Percentiles rank a stretch among this genome's conserved stretches.
These are phyloP conservation scores for Pyrenochaeta sp. DNA, from an alignment of 2,329 filamentous ascomycete genomes.

Conservation along the genomic window DNA sequence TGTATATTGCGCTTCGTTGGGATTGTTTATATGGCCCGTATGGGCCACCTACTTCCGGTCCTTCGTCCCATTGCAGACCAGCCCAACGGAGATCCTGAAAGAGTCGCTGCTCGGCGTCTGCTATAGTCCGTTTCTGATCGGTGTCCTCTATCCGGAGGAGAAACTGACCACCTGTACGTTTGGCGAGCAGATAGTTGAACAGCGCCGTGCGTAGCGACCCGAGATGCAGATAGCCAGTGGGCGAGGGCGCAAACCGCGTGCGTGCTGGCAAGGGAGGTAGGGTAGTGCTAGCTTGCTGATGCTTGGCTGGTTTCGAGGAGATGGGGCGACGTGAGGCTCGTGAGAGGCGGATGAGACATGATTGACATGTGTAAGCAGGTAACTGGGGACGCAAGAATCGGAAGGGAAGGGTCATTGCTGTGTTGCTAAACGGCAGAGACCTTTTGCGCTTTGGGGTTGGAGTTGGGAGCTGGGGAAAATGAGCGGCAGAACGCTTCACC, in stretches of 20 bases:
- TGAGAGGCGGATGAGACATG: constrained; percentile 36
- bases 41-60: constrained; percentile 80
- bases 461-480: constrained; percentile 7
- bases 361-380: constrained; percentile 36
- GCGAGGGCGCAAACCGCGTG: constrained; percentile 93
- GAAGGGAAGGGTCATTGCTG: constrained; percentile 33
- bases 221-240: constrained; percentile 91
- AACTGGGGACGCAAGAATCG: constrained; percentile 28
- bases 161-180: constrained; percentile 87
- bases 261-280: constrained; percentile 54
- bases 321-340: constrained; percentile 21
- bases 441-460: not conserved
- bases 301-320: constrained; percentile 20
- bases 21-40: constrained; percentile 91
- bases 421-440: constrained; percentile 2
- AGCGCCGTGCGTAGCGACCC: constrained; percentile 91
- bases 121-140: constrained; percentile 85
- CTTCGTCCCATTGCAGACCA: constrained; percentile 92
- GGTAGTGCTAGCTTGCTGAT: constrained; percentile 18
- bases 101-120: constrained; percentile 79
- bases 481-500: constrained; percentile 7
- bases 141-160: constrained; percentile 93
- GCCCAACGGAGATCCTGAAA: constrained; percentile 87
- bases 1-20: constrained; percentile 77
- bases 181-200: constrained; percentile 95